Conservation (phyloP, 805 yeast species). For the Ogataea thermomethanolica region DNA sequence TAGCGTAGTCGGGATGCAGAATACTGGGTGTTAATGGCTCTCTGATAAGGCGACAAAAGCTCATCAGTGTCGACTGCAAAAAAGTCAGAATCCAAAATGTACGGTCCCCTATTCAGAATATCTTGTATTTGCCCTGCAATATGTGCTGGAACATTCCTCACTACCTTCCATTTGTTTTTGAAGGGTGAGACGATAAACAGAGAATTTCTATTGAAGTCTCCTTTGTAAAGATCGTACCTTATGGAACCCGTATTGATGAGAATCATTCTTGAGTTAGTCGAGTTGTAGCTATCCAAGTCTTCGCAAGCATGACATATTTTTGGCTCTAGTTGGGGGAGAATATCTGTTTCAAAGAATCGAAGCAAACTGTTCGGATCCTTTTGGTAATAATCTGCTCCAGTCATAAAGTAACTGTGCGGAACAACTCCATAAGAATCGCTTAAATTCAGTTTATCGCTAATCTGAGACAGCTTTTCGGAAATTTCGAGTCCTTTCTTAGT, state of each 20-base stretch:
- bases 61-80: conserved; percentile 5
- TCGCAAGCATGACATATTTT: conserved; percentile 18
- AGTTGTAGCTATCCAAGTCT: conserved; percentile 1
- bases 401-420: conserved; percentile 61
- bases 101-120: conserved; percentile 54
- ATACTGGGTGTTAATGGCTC: conserved; percentile 16
- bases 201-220: conserved; percentile 76
- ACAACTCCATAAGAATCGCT: conserved; percentile 61
- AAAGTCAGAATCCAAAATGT: conserved; percentile 20
- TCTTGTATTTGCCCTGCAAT: conserved; percentile 54
- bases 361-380: conserved; percentile 56
- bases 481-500: conserved; percentile 54
- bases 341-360: conserved; percentile 51
- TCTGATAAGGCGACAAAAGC: conserved; percentile 26
- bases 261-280: conserved; percentile 45
- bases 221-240: conserved; percentile 81
- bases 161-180: conserved; percentile 69
- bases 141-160: conserved; percentile 53
- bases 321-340: conserved; percentile 39
- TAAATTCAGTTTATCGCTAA: conserved; percentile 48
- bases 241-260: conserved; percentile 84
- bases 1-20: conserved; percentile 32
- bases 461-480: conserved; percentile 38
- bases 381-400: conserved; percentile 53
- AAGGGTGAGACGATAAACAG: conserved; percentile 85